A percentile compares a stretch with the other conserved stretches of the same genome.
Evolutionary conservation across 2,329 filamentous ascomycete species (phyloP).

Genomic region (Trichoderma sp.): DNA sequence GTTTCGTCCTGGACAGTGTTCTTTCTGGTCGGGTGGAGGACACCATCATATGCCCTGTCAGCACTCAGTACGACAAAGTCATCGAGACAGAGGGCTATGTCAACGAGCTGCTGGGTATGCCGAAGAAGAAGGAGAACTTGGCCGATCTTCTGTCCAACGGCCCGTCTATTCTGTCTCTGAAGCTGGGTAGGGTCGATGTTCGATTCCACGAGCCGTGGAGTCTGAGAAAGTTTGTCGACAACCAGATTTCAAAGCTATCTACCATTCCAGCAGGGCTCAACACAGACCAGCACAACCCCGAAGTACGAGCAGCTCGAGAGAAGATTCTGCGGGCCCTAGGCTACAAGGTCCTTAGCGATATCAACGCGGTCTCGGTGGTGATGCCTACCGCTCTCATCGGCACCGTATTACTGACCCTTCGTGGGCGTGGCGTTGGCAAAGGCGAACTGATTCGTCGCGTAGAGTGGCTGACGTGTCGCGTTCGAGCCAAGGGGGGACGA

Average conservation of each 20-base stretch:
- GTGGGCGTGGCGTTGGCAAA: slow-evolving; percentile 89
- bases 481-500: slow-evolving; percentile 82
- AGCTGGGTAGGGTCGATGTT: slow-evolving; percentile 89
- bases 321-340: slow-evolving; percentile 83
- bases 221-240: slow-evolving; percentile 75
- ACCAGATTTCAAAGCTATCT: slow-evolving; percentile 66
- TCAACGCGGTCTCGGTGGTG: slow-evolving; percentile 93
- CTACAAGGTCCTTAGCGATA: slow-evolving; percentile 89
- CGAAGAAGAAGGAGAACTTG: slow-evolving; percentile 94
- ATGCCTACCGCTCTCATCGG: slow-evolving; percentile 98
- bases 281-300: slow-evolving; percentile 50
- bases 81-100: slow-evolving; percentile 98
- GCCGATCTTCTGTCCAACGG: slow-evolving; percentile 82
- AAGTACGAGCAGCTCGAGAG: slow-evolving; percentile 60
- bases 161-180: slow-evolving; percentile 84
- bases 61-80: slow-evolving; percentile 98
- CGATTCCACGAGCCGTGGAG: slow-evolving; percentile 98
- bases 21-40: slow-evolving; percentile 86
- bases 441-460: slow-evolving; percentile 82
- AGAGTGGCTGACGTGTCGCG: slow-evolving; percentile 83
- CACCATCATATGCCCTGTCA: slow-evolving; percentile 91
- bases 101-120: slow-evolving; percentile 86
- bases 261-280: slow-evolving; percentile 46
- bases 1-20: slow-evolving; percentile 87
- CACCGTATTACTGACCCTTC: slow-evolving; percentile 85